Percentiles rank a stretch among this genome's conserved stretches.
These are phyloP conservation scores for Exserohilum turcica DNA, from an alignment of 2,329 filamentous ascomycete genomes.

Conservation along the genomic window DNA sequence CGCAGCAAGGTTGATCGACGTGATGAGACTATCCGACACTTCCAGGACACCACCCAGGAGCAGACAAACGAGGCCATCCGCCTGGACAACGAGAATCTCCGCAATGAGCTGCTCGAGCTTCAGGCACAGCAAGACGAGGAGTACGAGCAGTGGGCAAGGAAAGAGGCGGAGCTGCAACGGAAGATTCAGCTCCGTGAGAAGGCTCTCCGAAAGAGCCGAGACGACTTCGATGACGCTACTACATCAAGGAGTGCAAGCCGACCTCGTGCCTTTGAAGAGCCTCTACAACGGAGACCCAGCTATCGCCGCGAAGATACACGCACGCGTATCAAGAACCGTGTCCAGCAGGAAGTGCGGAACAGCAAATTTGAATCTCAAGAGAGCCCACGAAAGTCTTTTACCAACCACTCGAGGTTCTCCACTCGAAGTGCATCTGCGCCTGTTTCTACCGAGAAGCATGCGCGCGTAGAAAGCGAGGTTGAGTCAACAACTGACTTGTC, in stretches of 20 bases:
- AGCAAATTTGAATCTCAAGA: slow-evolving; percentile 32
- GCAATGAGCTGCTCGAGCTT: slow-evolving; percentile 45
- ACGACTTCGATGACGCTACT: slow-evolving; percentile 18
- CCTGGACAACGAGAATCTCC: slow-evolving; percentile 49
- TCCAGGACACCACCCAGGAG: slow-evolving; percentile 45
- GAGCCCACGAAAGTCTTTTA: slow-evolving; percentile 33
- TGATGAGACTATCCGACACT: slow-evolving; percentile 48
- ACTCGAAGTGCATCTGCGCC: slow-evolving; percentile 43
- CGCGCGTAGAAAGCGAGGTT: slow-evolving; percentile 37
- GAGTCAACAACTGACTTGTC: slow-evolving; percentile 50
- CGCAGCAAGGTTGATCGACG: slow-evolving; percentile 42
- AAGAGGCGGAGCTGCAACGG: slow-evolving; percentile 40
- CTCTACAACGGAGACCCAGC: slow-evolving; percentile 33
- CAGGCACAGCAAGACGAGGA: slow-evolving; percentile 44
- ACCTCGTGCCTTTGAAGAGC: slow-evolving; percentile 24
- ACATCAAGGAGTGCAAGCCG: slow-evolving; percentile 24
- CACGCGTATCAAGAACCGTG: slow-evolving; percentile 40
- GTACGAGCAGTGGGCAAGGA: slow-evolving; percentile 39
- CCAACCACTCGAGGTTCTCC: slow-evolving; percentile 27
- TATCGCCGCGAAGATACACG: slow-evolving; percentile 41
- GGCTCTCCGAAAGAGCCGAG: slow-evolving; percentile 33
- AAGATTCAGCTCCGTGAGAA: slow-evolving; percentile 41
- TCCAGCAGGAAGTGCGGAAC: slow-evolving; percentile 44
- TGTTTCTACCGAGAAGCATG: slow-evolving; percentile 25
- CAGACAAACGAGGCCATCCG: slow-evolving; percentile 48